phyloP scores from a whole-genome alignment of 225 moss, liverwort and hornwort genomes.

The Anthoceros angustus region DNA sequence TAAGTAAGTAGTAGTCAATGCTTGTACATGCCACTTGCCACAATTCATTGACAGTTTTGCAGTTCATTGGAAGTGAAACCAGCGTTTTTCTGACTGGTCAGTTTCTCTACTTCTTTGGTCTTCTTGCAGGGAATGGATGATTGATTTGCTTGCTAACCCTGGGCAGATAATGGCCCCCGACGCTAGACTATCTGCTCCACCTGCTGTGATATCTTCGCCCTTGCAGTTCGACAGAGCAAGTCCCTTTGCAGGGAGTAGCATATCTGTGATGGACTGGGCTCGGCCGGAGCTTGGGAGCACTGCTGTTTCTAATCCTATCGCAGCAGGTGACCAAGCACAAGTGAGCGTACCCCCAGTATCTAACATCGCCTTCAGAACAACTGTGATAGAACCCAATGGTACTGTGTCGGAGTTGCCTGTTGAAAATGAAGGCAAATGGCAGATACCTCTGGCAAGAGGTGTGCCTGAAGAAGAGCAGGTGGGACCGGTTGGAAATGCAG shows the following conservation, averaged over 20 bases:
- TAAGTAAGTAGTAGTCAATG: slow-evolving; percentile 18
- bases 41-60: neutral
- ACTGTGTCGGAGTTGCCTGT: neutral
- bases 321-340: neutral
- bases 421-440: neutral
- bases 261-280: slow-evolving; percentile 61
- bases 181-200: slow-evolving; percentile 53
- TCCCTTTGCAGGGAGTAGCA: slow-evolving; percentile 61
- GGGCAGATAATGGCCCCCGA: slow-evolving; percentile 60
- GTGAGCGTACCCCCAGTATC: neutral
- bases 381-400: slow-evolving; percentile 1
- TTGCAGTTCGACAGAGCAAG: slow-evolving; percentile 71
- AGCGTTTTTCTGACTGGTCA: neutral
- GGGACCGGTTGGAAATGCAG: slow-evolving; percentile 15
- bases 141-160: slow-evolving; percentile 72
- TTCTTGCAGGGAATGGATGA: slow-evolving; percentile 80
- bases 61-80: neutral
- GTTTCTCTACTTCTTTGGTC: neutral
- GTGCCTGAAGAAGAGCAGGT: slow-evolving; percentile 17
- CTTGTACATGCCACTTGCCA: neutral
- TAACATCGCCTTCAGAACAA: neutral
- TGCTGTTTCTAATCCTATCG: slow-evolving; percentile 5
- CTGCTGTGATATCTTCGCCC: slow-evolving; percentile 66
- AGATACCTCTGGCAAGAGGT: neutral
- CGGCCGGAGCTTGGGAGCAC: slow-evolving; percentile 28